Evolutionary conservation across 2,329 filamentous ascomycete genomes (phyloP), one percentile per base, ranked within the genome.

Genomic region (Colletotrichum echinochloae): DNA sequence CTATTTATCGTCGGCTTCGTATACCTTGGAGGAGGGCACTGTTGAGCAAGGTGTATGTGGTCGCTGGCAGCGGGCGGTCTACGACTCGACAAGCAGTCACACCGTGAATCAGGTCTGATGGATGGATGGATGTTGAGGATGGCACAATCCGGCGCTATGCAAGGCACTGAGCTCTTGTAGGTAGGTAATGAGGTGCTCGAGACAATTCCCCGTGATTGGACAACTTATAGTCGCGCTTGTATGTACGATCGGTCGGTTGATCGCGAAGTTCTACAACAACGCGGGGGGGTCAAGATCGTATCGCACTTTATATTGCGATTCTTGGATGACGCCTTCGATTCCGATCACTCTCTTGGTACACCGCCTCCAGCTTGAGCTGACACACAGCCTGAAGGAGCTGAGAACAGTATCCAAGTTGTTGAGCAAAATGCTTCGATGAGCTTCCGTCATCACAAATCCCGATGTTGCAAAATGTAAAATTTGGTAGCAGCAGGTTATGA

Each of bases 371-470:
- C 12, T 18, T 16, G 44, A 57, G 28, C 46, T 51, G 66, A 30
- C 51, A 23, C n/a, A 12, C 16, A 26, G n/a, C 23, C 20, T n/a
- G 52, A 20, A 46, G 66, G 48, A 44, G 65, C 59, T 64, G 65
- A 52, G 48, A 56, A 65, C 41, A 44, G 41, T 3, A 65, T 35
- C 67, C 20, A 46, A 14, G 20, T 60, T 66, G 56, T 18, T 59
- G 44, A 72, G 65, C 35, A 61, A 60, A 44, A 23, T 49, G 55
- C n/a, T 71, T 72, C 70, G 66, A 72, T 39, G 52, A 12, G 48
- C 67, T 72, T 72, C 70, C 62, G 62, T 72, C 70, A 72, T 72
- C 48, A 51, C 62, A 59, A 66, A 70, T 60, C 61, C 66, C 33
- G 44, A 66, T 72, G 70, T 62, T 67, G 67, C 63, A 57, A 52